Evolutionary conservation across 1,139 yeast species (phyloP), one percentile per base, ranked within the genome.

Genomic region (Nadsonia commutata): DNA sequence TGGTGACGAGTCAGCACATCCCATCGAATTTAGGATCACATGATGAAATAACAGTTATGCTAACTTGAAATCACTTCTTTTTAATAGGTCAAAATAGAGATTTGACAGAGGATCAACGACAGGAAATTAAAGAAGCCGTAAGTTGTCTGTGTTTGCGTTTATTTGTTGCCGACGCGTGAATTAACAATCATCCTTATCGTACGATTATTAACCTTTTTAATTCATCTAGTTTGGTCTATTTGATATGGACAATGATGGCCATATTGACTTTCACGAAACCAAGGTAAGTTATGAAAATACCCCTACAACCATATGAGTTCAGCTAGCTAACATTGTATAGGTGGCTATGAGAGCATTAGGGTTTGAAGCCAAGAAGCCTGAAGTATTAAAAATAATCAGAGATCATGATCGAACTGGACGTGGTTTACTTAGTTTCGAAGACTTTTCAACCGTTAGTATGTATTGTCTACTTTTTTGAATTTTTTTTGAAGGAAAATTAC

Each of bases 341-440:
- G 84, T 88, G 17, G 97, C 98, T 0, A 78, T 90, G 67, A 66
- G 95, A 49, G 98, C 98, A 0, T 68, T 93, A 40, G 98, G 98
- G 1, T 93, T 93, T 56, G 96, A 88, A 42, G 70, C 82, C 53
- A 64, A 78, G 39, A 88, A 88, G 57, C 68, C 80, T 44, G 93
- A 86, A 52, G 88, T 90, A 3, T 67, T 88, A 51, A 80, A 80
- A 48, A 74, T 88, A 31, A 77, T 93, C 46, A 80, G 78, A 45
- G 93, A 84, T 51, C 80, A 80, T 56, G 96, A 85, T 42, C 72
- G 82, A 3, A 85, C 78, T 49, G 84, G 85, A 43, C 70, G 80
- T 36, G 76, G 77, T 47, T 67, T 78, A 52, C 80, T 90, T 54
- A 74, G 78, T 36, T 83, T 80, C 56, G 95, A 83, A 46, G 88